Base-by-base conservation (phyloP, 768 basidiomycete species). In the Infundibulicybe gibba region DNA sequence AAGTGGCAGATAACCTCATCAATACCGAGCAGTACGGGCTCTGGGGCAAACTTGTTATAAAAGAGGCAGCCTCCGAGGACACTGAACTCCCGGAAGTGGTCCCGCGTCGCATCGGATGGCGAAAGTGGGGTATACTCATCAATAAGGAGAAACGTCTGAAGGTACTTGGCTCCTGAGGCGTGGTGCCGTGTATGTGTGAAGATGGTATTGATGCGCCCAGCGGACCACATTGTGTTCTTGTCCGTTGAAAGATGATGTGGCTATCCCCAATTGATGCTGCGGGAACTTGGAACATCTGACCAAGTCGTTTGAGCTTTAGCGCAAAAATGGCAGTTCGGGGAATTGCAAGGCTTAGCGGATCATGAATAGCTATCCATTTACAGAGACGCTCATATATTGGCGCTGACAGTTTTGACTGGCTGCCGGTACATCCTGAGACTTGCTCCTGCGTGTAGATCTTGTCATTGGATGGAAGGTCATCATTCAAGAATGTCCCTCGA, bases 1-100 rank as follows among this genome's bases (percentile, higher is more conserved):
- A 49, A 54, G 48, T 55, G 52, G 19, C 44, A 53, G n/a, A 41
- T 15, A 31, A 55, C 45, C 4, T 53, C 44, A 5, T 53, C 46
- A 37, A 41, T 35, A 19, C 15, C 15, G 9, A 54, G 3, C 17
- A 55, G 14, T 1, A 48, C 33, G 8, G 40, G 17, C 13, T 43
- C 13, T 15, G 41, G 9, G 10, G 39, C 39, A 33, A 58, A 54
- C 33, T 15, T 10, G 15, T 34, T 15, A 15, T 34, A 34, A 38
- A 55, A 49, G 3, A 60, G 16, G 8, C 46, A 45, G 30, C 58
- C 50, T 5, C 53, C 52, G 9, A 42, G 43, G 4, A 46, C 39
- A 3, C 48, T 48, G 33, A 47, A 48, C 2, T 14, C 8, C 35
- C 49, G 44, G 40, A 49, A 60, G 10, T 10, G 25, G 50, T 53